A percentile compares a stretch with the other conserved stretches of the same genome.
phyloP scores from a whole-genome alignment of 2,329 filamentous ascomycete genomes.

The Sporothrix dimorphospora region DNA sequence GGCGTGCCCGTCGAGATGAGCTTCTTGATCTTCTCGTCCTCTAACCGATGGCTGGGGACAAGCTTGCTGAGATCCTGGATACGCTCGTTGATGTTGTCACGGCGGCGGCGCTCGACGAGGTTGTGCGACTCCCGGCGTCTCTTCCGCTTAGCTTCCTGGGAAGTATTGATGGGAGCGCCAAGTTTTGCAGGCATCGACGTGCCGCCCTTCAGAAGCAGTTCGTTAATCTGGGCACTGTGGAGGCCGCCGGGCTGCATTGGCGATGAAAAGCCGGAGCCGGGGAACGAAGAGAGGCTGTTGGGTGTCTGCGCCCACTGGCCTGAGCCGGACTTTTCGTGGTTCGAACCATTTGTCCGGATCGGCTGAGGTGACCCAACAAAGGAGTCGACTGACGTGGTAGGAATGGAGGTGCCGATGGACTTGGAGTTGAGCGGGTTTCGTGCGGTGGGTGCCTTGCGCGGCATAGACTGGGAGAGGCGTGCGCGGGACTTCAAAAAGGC shows the following conservation, averaged over 20 bases:
- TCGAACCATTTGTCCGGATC: constrained; percentile 68
- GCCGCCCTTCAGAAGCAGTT: constrained; percentile 85
- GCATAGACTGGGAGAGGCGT: constrained; percentile 64
- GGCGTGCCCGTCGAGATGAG: constrained; percentile 91
- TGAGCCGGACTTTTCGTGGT: constrained; percentile 82
- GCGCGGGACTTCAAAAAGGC: constrained; percentile 61
- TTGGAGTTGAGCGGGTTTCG: constrained; percentile 85
- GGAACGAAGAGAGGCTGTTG: constrained; percentile 80
- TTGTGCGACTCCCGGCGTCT: constrained; percentile 94
- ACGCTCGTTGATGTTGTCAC: constrained; percentile 98
- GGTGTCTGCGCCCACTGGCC: constrained; percentile 89
- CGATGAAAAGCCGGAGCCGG: constrained; percentile 86
- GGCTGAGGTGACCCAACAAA: constrained; percentile 71
- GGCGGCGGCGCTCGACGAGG: constrained; percentile 87
- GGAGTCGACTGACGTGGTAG: constrained; percentile 68
- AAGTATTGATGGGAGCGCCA: constrained; percentile 58
- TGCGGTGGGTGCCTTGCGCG: constrained; percentile 73
- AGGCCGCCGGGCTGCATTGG: constrained; percentile 67
- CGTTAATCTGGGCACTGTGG: constrained; percentile 77
- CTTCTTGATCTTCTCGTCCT: constrained; percentile 97
- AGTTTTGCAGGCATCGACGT: constrained; percentile 91
- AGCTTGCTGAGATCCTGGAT: constrained; percentile 96
- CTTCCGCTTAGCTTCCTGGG: constrained; percentile 92
- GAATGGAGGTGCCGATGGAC: constrained; percentile 70
- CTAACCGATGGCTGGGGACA: constrained; percentile 86